Percentiles rank a stretch among this genome's conserved stretches.
Conservation (phyloP, 1,284 basidiomycete genomes). For the Anthracocystis walkeri region DNA sequence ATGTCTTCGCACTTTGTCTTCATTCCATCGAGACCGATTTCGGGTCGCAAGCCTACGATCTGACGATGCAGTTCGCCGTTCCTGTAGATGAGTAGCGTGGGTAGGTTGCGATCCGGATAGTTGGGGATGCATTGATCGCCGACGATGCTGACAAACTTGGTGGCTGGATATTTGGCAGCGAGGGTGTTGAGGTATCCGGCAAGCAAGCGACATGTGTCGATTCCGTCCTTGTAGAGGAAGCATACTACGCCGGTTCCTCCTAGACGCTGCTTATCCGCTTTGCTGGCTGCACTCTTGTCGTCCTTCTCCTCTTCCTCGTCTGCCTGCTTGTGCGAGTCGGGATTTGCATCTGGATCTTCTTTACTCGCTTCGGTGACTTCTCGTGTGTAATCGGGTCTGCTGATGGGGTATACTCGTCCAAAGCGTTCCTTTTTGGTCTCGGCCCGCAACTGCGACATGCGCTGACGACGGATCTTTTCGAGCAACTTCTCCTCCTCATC, state of each 20-base stretch:
- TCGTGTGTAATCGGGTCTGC: slow-evolving; percentile 90
- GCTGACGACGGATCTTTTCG: slow-evolving; percentile 77
- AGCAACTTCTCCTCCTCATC: slow-evolving; percentile 84
- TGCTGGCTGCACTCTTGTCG: not conserved
- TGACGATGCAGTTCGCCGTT: slow-evolving; percentile 90
- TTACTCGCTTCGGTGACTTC: slow-evolving; percentile 94
- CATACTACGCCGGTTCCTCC: slow-evolving; percentile 86
- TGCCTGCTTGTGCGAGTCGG: slow-evolving; percentile 71
- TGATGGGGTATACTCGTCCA: slow-evolving; percentile 86
- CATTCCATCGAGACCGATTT: slow-evolving; percentile 76
- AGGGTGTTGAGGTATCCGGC: slow-evolving; percentile 79
- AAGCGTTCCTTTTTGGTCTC: slow-evolving; percentile 79
- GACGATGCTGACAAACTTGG: slow-evolving; percentile 95
- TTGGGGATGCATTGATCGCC: slow-evolving; percentile 94
- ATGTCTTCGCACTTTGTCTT: slow-evolving; percentile 79
- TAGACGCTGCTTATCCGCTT: slow-evolving; percentile 59
- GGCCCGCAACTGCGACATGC: slow-evolving; percentile 77
- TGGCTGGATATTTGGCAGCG: slow-evolving; percentile 84
- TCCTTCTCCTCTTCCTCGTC: slow-evolving; percentile 71
- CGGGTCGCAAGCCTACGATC: slow-evolving; percentile 78
- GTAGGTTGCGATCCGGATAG: slow-evolving; percentile 89
- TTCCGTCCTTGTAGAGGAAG: slow-evolving; percentile 84
- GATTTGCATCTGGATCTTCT: slow-evolving; percentile 72
- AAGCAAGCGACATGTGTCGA: slow-evolving; percentile 77
- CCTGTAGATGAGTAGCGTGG: slow-evolving; percentile 91